Evolutionary conservation across 495 filamentous ascomycete species (phyloP).

Genomic region (Penicillium malachiteum): DNA sequence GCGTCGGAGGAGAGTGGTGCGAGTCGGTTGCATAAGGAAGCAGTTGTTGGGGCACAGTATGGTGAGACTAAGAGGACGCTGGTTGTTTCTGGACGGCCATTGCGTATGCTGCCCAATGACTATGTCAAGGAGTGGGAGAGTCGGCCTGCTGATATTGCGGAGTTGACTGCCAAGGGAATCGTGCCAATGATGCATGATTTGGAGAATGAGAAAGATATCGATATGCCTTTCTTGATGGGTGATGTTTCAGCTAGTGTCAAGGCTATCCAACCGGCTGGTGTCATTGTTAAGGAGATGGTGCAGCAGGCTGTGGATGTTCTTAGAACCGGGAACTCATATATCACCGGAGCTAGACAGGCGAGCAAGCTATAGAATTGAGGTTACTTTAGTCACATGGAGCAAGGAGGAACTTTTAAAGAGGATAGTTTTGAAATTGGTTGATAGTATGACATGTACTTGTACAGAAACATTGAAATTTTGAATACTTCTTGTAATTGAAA

Average conservation of each 20-base stretch:
- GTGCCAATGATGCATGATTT: conserved; percentile 80
- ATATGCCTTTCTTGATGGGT: conserved; percentile 89
- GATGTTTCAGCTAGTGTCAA: conserved; percentile 78
- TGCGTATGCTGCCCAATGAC: conserved; percentile 77
- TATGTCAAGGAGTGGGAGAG: conserved; percentile 79
- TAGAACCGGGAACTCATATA: conserved; percentile 41
- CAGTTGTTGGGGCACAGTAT: conserved; percentile 72
- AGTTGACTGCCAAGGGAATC: conserved; percentile 68
- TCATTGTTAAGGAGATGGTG: conserved; percentile 88
- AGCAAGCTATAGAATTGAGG: conserved; percentile 35
- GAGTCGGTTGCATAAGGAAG: conserved; percentile 73
- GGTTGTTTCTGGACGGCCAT: conserved; percentile 73
- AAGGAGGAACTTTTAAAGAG: no score
- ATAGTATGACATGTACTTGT: conserved; percentile 40
- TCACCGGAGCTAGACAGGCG: conserved; percentile 21
- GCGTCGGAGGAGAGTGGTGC: conserved; percentile 75
- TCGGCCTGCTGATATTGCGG: conserved; percentile 65
- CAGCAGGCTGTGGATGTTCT: conserved; percentile 70
- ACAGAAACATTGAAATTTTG: conserved; percentile 30
- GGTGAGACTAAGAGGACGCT: conserved; percentile 76
- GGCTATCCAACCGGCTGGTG: conserved; percentile 72
- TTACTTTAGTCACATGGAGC: neutral
- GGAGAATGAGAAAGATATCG: conserved; percentile 72
- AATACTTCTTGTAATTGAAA: conserved; percentile 12
- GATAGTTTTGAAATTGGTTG: conserved; percentile 13